phyloP scores from a whole-genome alignment of 2,329 filamentous ascomycete genomes.

The Xylaria sp. region DNA sequence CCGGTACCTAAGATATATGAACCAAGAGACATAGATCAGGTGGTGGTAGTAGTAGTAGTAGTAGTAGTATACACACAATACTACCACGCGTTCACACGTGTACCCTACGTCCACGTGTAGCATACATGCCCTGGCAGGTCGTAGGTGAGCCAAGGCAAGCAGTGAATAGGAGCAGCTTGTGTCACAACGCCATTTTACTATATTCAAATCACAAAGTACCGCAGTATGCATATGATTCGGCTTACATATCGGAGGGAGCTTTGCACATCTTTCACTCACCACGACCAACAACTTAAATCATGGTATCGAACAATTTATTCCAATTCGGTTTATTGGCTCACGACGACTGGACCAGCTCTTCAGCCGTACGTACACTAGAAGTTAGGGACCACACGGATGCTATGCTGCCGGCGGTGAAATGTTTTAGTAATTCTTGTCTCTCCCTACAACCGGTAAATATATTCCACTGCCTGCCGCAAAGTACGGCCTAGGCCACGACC shows the following conservation, averaged over 20 bases:
- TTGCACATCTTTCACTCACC: neutral
- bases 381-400: neutral
- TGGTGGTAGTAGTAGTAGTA: too few species aligned
- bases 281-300: neutral
- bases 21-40: too few species aligned
- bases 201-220: too few species aligned
- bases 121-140: too few species aligned
- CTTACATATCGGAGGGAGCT: neutral
- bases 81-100: too few species aligned
- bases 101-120: too few species aligned
- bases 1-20: neutral
- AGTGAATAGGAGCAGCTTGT: too few species aligned
- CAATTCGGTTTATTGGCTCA: neutral
- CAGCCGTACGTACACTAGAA: conserved; percentile 3
- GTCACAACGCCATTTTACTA: too few species aligned
- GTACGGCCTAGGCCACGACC: neutral
- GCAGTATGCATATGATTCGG: too few species aligned
- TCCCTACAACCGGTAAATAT: neutral
- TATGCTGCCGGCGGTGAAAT: neutral
- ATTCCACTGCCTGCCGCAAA: neutral
- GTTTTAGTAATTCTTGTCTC: conserved; percentile 6
- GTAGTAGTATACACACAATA: too few species aligned
- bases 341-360: neutral
- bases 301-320: neutral
- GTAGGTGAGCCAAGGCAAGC: too few species aligned